Conservation (phyloP, 2,329 filamentous ascomycete genomes). For the Bisporella sp. region DNA sequence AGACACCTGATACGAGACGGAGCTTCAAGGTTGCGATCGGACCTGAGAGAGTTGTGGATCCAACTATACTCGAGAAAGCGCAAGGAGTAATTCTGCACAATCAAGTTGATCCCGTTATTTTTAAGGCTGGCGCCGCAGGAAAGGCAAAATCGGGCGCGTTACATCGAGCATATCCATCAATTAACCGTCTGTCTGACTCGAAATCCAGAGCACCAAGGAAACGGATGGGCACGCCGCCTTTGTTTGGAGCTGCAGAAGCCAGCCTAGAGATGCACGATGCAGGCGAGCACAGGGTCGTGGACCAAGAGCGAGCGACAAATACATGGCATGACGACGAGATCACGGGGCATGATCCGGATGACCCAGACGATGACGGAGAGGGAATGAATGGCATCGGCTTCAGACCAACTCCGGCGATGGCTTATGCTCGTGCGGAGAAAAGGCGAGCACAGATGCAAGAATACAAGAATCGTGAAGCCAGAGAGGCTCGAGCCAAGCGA, state of each 20-base stretch:
- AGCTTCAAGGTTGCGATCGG: constrained; percentile 10
- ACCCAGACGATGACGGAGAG: constrained; percentile 59
- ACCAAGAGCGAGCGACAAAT: constrained; percentile 42
- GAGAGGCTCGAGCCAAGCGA: constrained; percentile 50
- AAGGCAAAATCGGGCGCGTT: constrained; percentile 3
- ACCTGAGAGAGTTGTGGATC: constrained; percentile 10
- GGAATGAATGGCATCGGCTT: constrained; percentile 64
- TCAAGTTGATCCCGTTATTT: constrained; percentile 22
- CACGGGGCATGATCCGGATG: constrained; percentile 56
- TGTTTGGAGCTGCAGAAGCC: constrained; percentile 4
- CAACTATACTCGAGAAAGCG: constrained; percentile 9
- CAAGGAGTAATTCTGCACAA: constrained; percentile 13
- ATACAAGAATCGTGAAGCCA: constrained; percentile 54
- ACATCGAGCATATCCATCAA: constrained; percentile 20
- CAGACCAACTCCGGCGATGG: constrained; percentile 54
- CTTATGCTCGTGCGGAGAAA: constrained; percentile 48
- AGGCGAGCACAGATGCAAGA: constrained; percentile 55
- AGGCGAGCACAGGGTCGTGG: constrained; percentile 10
- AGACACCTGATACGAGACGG: constrained; percentile 8
- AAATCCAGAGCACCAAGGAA: constrained; percentile 20
- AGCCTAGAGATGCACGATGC: constrained; percentile 1
- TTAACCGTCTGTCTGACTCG: constrained; percentile 23
- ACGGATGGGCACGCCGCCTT: constrained; percentile 20
- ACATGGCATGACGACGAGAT: constrained; percentile 66
- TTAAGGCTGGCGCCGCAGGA: constrained; percentile 7